Conservation (phyloP, 1,139 yeast species). For the Groenewaldozyma auringiensis region DNA sequence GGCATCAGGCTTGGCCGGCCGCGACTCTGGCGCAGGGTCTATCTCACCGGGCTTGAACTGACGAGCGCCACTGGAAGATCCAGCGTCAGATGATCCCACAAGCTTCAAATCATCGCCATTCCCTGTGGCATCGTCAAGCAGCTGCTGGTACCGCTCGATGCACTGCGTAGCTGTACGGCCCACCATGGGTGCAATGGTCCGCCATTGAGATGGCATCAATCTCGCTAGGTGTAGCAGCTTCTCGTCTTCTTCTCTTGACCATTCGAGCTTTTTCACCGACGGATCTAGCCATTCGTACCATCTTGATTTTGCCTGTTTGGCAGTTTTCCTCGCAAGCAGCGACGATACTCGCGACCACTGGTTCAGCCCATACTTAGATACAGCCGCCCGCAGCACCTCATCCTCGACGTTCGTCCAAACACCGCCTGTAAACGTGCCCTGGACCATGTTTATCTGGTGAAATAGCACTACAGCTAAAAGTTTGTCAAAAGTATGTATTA, state of each 20-base stretch:
- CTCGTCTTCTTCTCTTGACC: conserved; percentile 76
- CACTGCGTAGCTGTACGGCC: conserved; percentile 86
- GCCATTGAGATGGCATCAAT: conserved; percentile 88
- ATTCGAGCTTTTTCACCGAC: conserved; percentile 49
- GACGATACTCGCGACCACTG: conserved; percentile 96
- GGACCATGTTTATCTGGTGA: conserved; percentile 3
- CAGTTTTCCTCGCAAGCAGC: conserved; percentile 72
- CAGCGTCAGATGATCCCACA: conserved; percentile 31
- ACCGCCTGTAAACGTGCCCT: conserved; percentile 54
- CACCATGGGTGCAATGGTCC: conserved; percentile 70
- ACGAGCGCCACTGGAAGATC: conserved; percentile 9
- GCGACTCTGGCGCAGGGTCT: conserved; percentile 69
- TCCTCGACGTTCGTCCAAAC: conserved; percentile 91
- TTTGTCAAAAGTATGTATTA: not conserved
- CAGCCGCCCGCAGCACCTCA: conserved; percentile 82
- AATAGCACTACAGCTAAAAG: no score
- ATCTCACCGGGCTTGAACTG: conserved; percentile 40
- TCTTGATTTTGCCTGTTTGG: conserved; percentile 86
- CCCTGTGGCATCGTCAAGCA: conserved; percentile 58
- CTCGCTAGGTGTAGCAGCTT: conserved; percentile 59
- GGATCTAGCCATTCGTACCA: conserved; percentile 93
- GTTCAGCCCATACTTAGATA: conserved; percentile 84
- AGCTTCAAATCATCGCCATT: conserved; percentile 33
- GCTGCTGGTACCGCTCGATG: conserved; percentile 74
- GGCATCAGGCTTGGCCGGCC: conserved; percentile 75